Conservation (phyloP, 345 rosid genomes). For the Lepidium aucheri region DNA sequence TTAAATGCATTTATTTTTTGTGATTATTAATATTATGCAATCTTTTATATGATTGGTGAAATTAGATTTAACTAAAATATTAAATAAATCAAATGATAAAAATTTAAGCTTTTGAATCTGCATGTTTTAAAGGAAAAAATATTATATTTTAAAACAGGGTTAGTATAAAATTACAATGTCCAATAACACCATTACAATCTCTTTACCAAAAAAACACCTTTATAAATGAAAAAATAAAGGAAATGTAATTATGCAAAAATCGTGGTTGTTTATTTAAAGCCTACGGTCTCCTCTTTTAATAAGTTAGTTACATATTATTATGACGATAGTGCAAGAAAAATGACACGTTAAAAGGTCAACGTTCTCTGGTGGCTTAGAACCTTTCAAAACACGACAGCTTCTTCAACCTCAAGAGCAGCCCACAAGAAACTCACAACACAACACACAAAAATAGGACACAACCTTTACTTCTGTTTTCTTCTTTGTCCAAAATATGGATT, state of each 20-base stretch:
- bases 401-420: slow-evolving; percentile 15
- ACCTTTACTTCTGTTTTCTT: neutral
- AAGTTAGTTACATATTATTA: neutral
- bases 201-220: too few species aligned
- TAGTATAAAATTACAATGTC: too few species aligned
- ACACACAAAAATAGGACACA: neutral
- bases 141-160: too few species aligned
- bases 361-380: slow-evolving; percentile 8
- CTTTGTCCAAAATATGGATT: slow-evolving; percentile 6
- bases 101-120: too few species aligned
- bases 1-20: too few species aligned
- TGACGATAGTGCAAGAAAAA: neutral
- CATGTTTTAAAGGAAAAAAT: too few species aligned
- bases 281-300: neutral
- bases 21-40: too few species aligned
- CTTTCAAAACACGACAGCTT: slow-evolving; percentile 21
- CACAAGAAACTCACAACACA: neutral
- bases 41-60: too few species aligned
- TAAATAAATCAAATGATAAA: too few species aligned
- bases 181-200: too few species aligned
- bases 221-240: neutral
- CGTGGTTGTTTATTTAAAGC: slow-evolving; percentile 1
- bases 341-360: neutral
- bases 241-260: neutral
- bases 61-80: too few species aligned